Evolutionary conservation across 768 basidiomycete genomes (phyloP).

Genomic region (Kwoniella mangroviensis): DNA sequence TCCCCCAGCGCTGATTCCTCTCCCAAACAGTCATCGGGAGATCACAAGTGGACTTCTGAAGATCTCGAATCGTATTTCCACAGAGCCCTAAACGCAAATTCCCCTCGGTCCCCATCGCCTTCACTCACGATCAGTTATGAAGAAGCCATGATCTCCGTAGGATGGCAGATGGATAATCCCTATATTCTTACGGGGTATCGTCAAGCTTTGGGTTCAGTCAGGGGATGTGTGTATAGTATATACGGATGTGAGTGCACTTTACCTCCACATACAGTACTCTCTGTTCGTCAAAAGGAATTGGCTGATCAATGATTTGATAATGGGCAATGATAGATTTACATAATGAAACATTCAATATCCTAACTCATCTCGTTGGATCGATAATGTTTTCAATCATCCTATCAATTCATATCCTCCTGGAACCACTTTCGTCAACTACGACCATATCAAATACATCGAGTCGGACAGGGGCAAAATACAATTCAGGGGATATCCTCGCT

Average conservation of each 20-base stretch:
- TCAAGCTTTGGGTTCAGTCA: conserved; percentile 32
- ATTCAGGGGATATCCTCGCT: neutral
- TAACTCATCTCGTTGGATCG: conserved; percentile 76
- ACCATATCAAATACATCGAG: no score
- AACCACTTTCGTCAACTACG: conserved; percentile 60
- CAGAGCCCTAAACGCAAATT: neutral
- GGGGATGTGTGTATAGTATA: conserved; percentile 43
- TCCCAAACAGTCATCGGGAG: no score
- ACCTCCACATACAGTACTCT: no score
- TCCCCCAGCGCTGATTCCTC: neutral
- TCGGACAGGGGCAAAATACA: no score
- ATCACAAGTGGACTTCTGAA: neutral
- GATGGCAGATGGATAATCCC: conserved; percentile 57
- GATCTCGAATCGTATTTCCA: neutral
- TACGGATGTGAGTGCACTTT: conserved; percentile 35
- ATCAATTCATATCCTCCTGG: conserved; percentile 55
- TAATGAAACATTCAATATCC: conserved; percentile 75
- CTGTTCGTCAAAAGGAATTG: no score
- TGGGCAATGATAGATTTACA: conserved; percentile 41
- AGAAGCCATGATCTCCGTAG: conserved; percentile 40
- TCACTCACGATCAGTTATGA: conserved; percentile 34
- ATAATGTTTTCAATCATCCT: conserved; percentile 63
- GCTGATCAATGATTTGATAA: no score
- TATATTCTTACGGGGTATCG: conserved; percentile 51
- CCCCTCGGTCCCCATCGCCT: neutral